Conservation (phyloP, 2,329 filamentous ascomycete species). For the Colletotrichum sp. region DNA sequence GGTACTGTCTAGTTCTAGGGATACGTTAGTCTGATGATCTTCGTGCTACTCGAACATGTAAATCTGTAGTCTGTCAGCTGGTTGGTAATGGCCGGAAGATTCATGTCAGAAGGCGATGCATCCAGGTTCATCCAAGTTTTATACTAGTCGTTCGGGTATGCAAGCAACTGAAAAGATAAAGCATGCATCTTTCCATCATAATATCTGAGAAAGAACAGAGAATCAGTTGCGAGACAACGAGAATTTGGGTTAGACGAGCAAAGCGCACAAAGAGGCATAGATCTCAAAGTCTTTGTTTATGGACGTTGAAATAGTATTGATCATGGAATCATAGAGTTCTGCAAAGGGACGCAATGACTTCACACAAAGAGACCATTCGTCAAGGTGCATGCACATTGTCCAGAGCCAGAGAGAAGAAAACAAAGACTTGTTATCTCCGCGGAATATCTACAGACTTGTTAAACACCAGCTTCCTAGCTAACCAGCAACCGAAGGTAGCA, state of each 20-base stretch:
- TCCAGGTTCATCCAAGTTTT: not conserved
- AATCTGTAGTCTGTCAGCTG: not conserved
- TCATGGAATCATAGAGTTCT: not conserved
- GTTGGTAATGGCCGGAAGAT: not conserved
- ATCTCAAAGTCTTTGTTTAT: not conserved
- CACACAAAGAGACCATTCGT: not conserved
- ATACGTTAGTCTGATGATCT: not conserved
- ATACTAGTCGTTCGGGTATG: not conserved
- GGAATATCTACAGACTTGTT: not conserved
- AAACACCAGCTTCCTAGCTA: slow-evolving; percentile 34
- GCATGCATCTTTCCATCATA: not conserved
- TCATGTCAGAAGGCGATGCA: not conserved
- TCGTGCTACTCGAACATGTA: not conserved
- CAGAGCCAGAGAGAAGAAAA: rapidly evolving
- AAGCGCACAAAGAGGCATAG: not conserved
- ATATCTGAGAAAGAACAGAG: not conserved
- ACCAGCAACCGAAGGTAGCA: slow-evolving; percentile 43
- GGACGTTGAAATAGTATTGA: not conserved
- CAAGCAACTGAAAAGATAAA: not conserved
- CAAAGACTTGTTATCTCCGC: not conserved
- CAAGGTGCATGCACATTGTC: not conserved
- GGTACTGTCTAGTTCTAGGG: not conserved
- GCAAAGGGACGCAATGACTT: not conserved
- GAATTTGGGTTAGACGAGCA: not conserved
- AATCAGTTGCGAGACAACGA: not conserved